Conservation (phyloP, 2,329 filamentous ascomycete species). For the Pseudogymnoascus sp. region DNA sequence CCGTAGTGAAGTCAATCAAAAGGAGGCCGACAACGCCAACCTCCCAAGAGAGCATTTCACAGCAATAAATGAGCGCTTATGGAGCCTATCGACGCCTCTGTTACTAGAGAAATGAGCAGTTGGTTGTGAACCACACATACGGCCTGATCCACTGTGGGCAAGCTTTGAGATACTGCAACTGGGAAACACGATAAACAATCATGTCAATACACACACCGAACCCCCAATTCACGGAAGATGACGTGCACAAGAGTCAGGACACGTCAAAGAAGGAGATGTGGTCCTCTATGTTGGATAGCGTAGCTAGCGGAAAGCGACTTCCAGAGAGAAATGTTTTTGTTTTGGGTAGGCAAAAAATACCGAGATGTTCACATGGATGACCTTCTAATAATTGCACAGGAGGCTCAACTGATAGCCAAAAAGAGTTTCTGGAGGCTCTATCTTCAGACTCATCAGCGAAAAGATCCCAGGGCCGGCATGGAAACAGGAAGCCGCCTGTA, state of each 20-base stretch:
- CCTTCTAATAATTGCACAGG: slow-evolving; percentile 41
- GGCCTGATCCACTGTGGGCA: slow-evolving; percentile 1
- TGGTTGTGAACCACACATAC: slow-evolving; percentile 6
- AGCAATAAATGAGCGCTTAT: slow-evolving; percentile 4
- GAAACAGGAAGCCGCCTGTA: slow-evolving; percentile 62
- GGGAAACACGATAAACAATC: slow-evolving; percentile 7
- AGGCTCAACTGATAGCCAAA: slow-evolving; percentile 73
- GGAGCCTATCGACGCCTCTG: not conserved
- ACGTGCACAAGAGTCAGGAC: slow-evolving; percentile 57
- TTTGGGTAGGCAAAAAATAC: slow-evolving; percentile 51
- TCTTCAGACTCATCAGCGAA: slow-evolving; percentile 33
- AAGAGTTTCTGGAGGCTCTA: slow-evolving; percentile 67
- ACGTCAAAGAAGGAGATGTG: slow-evolving; percentile 76
- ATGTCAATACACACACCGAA: slow-evolving; percentile 44
- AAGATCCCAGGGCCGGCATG: slow-evolving; percentile 43
- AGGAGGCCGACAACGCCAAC: slow-evolving; percentile 4
- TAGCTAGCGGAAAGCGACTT: slow-evolving; percentile 81
- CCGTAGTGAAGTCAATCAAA: not conserved
- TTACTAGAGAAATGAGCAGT: slow-evolving; percentile 1
- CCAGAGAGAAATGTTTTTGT: slow-evolving; percentile 89
- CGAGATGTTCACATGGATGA: not conserved
- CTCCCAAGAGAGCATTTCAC: not conserved
- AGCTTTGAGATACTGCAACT: not conserved
- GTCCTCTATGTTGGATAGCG: slow-evolving; percentile 86
- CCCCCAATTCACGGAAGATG: slow-evolving; percentile 45